Evolutionary conservation across 2,329 filamentous ascomycete species (phyloP).

Genomic region (Spiromastix sp.): DNA sequence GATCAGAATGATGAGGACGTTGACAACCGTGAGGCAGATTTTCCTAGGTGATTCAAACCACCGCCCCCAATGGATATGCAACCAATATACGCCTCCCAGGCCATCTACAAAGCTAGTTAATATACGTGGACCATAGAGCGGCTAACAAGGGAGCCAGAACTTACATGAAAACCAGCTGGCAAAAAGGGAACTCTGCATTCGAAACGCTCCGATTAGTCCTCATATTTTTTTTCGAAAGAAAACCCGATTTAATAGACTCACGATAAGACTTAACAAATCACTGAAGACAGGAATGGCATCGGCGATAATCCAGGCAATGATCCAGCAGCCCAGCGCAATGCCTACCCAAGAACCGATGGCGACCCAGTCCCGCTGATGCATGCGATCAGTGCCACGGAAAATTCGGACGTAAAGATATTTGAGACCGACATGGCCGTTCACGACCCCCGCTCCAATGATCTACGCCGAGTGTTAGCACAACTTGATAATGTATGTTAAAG

Average conservation of each 20-base stretch:
- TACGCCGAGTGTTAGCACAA: too few species aligned
- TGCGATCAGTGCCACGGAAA: conserved; percentile 49
- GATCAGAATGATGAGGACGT: conserved; percentile 30
- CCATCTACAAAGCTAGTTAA: conserved; percentile 17
- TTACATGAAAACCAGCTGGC: conserved; percentile 56
- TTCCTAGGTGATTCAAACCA: conserved; percentile 35
- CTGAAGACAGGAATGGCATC: conserved; percentile 61
- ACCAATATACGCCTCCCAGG: conserved; percentile 36
- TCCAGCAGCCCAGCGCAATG: conserved; percentile 47
- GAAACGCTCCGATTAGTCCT: conserved; percentile 1
- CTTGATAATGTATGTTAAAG: too few species aligned
- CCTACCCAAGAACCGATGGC: conserved; percentile 49
- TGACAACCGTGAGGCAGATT: conserved; percentile 34
- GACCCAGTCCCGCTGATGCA: conserved; percentile 40
- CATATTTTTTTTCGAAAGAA: neutral
- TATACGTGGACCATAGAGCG: neutral
- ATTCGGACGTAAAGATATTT: conserved; percentile 57
- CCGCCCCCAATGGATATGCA: conserved; percentile 36
- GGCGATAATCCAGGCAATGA: conserved; percentile 57
- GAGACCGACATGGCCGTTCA: conserved; percentile 56
- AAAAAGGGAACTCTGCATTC: conserved; percentile 43
- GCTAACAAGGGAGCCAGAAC: conserved; percentile 16
- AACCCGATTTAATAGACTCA: conserved; percentile 17
- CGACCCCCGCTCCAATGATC: conserved; percentile 61
- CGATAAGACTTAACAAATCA: conserved; percentile 53